phyloP scores from a whole-genome alignment of 805 yeast species.

The Metschnikowia baotianmanensis region DNA sequence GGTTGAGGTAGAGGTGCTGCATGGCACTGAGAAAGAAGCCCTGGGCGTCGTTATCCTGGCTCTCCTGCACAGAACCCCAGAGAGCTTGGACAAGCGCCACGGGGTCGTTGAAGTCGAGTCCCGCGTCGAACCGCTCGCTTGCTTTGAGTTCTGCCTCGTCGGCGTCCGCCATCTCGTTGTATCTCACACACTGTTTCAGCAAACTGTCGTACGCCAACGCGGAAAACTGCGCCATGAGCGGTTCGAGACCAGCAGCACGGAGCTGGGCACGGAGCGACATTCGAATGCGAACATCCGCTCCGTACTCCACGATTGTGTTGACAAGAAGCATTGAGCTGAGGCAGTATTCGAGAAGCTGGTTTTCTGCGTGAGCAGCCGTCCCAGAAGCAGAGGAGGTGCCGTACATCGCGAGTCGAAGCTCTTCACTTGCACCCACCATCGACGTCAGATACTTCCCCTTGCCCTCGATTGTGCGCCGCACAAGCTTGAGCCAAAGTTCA shows the following conservation, averaged over 20 bases:
- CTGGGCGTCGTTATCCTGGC: constrained; percentile 58
- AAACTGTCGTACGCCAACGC: constrained; percentile 56
- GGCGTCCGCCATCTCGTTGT: constrained; percentile 51
- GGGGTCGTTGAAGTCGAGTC: constrained; percentile 67
- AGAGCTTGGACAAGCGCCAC: constrained; percentile 61
- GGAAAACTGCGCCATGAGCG: constrained; percentile 19
- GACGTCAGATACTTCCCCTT: constrained; percentile 85
- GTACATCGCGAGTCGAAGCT: constrained; percentile 43
- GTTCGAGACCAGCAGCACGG: constrained; percentile 25
- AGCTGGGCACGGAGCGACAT: constrained; percentile 54
- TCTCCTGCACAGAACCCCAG: constrained; percentile 55
- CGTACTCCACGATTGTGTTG: constrained; percentile 56
- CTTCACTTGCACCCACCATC: constrained; percentile 88
- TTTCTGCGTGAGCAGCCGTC: constrained; percentile 48
- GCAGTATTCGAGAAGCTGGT: constrained; percentile 66
- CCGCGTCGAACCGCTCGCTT: constrained; percentile 33
- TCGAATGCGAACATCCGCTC: constrained; percentile 45
- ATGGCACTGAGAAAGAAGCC: constrained; percentile 58
- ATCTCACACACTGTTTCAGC: constrained; percentile 63
- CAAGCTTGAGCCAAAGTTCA: constrained; percentile 68
- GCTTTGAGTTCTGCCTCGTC: constrained; percentile 49
- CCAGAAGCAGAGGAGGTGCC: constrained; percentile 34
- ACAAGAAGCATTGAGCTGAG: constrained; percentile 68
- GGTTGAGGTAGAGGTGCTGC: constrained; percentile 62
- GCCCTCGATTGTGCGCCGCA: constrained; percentile 72